These are phyloP conservation scores for Penicillium egyptiacum DNA, from an alignment of 495 filamentous ascomycete species.

Conservation along the genomic window DNA sequence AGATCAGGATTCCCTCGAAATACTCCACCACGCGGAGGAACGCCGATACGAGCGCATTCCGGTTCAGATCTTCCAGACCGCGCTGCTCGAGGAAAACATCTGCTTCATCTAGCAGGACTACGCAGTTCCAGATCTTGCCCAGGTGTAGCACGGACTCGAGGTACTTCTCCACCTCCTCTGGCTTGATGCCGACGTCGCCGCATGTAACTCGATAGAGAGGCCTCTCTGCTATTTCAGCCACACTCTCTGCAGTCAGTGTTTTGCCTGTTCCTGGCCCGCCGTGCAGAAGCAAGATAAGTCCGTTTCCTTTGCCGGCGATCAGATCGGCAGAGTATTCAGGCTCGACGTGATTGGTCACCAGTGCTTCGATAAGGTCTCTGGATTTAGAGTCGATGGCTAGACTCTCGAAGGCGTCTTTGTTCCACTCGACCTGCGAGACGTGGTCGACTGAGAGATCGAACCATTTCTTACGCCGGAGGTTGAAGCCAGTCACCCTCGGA, in stretches of 20 bases:
- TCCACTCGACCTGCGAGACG: constrained; percentile 47
- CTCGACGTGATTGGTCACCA: constrained; percentile 39
- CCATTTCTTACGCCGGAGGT: constrained; percentile 44
- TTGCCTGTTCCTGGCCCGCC: constrained; percentile 50
- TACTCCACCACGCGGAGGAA: constrained; percentile 60
- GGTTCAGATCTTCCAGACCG: constrained; percentile 35
- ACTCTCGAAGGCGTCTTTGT: constrained; percentile 49
- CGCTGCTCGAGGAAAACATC: constrained; percentile 58
- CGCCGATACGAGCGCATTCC: constrained; percentile 52
- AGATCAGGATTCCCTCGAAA: constrained; percentile 46
- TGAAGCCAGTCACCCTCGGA: constrained; percentile 32
- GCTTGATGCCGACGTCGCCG: constrained; percentile 39
- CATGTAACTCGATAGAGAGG: constrained; percentile 34
- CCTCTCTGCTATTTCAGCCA: constrained; percentile 29
- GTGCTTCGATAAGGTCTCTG: constrained; percentile 54
- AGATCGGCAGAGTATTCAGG: constrained; percentile 34
- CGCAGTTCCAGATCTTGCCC: constrained; percentile 45
- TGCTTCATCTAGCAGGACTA: constrained; percentile 58
- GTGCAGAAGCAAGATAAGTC: constrained; percentile 52
- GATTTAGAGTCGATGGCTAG: constrained; percentile 51
- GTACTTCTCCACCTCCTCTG: constrained; percentile 40
- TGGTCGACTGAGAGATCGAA: constrained; percentile 36
- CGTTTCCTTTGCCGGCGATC: constrained; percentile 40
- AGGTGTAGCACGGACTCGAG: constrained; percentile 42
- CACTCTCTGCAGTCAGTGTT: constrained; percentile 36